Base-by-base conservation (phyloP, 225 moss, liverwort and hornwort genomes). In the Marchantia polymorpha region DNA sequence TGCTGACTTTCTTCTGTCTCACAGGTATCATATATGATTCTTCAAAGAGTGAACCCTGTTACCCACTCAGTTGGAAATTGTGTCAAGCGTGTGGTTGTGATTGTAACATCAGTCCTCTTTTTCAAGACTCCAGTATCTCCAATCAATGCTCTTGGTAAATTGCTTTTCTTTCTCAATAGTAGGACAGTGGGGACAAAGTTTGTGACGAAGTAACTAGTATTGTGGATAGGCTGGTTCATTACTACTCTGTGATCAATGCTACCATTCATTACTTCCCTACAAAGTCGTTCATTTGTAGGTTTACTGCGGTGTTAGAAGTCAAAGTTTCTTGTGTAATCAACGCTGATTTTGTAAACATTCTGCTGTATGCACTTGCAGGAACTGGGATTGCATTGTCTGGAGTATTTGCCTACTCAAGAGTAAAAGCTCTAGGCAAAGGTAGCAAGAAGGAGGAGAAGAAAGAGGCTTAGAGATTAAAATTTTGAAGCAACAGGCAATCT, bases 61-160 rank as follows among this genome's bases (percentile, higher is more conserved):
- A 99, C 99, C 39, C 99, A 99, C 75, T 99, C 99, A 0, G 95
- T 99, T 29, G 99, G 99, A 12, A 99, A 99, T 66, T 99, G 99
- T 54, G 99, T 99, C 73, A 99, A 99, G 90, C 89, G 99, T 52
- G 99, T 99, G 52, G 93, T 99, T 27, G 99, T 99, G 25, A 99
- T 99, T 79, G 92, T 99, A 12, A 91, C 99, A 25, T 99, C 99
- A 10, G 99, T 99, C 3, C 61, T 99, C 75, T 92, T 99, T 75
- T 99, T 99, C 93, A 89, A 85, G 66, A 95, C 95, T 70, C 95
- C 99, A 8, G 95, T 99, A 0, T 94, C 93, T 0, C 81, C 95
- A 7, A 92, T 99, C 59, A 99, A 99, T 79, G 99, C 93, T 29
- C 85, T 99, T 65, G 91, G 91, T 91, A 83, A 79, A 15, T 39